Evolutionary conservation across 2,329 filamentous ascomycete species (phyloP).

Genomic region (Metarhizium humberi): DNA sequence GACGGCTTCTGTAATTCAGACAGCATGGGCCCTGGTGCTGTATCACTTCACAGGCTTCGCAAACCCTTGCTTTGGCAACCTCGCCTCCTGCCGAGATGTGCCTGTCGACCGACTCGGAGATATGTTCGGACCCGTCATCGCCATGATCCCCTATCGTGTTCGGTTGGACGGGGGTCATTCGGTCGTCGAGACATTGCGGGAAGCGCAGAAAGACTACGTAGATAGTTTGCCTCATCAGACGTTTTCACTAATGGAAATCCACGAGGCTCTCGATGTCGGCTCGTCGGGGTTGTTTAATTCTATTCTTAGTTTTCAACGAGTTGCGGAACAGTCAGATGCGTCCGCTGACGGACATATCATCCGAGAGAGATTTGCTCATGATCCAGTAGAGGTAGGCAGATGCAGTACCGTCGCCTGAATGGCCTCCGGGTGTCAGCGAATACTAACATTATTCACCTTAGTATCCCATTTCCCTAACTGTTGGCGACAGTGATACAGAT

Average conservation of each 20-base stretch:
- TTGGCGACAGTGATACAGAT: not conserved
- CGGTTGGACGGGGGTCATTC: not conserved
- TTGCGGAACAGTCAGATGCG: not conserved
- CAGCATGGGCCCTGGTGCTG: not conserved
- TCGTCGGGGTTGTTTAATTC: not conserved
- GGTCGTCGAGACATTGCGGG: not conserved
- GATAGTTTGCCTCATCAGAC: not conserved
- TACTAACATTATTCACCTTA: not conserved
- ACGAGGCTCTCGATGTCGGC: not conserved
- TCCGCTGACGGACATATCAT: not conserved
- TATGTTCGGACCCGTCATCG: not conserved
- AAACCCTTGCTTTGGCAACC: constrained; percentile 1
- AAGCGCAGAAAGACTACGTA: not conserved
- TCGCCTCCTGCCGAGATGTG: not conserved
- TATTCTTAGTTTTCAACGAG: not conserved
- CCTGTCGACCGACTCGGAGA: not conserved
- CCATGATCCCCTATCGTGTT: not conserved
- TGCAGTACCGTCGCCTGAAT: not conserved
- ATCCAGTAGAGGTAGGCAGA: not conserved
- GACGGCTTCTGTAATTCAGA: constrained; percentile 3
- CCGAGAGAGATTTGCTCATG: not conserved
- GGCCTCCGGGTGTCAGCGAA: not conserved
- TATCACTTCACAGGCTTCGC: not conserved
- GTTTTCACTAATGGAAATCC: not conserved
- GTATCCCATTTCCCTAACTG: not conserved